These are phyloP conservation scores for Hirsutella minnesotensis DNA, from an alignment of 2,329 filamentous ascomycete species.

Conservation along the genomic window DNA sequence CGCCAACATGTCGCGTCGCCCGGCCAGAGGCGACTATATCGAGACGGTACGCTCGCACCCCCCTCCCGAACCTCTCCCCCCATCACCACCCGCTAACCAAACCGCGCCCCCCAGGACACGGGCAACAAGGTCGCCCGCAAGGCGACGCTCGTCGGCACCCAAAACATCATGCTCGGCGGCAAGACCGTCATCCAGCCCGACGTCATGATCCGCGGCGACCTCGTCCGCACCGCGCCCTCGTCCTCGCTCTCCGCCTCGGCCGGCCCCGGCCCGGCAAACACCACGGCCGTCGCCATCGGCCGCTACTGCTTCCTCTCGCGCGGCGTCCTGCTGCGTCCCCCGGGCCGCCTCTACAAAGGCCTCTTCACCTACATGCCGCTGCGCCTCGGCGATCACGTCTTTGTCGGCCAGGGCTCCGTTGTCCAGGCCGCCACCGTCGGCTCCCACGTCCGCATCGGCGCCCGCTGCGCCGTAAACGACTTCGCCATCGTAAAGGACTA, in stretches of 20 bases:
- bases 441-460: conserved; percentile 76
- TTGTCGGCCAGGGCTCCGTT: conserved; percentile 63
- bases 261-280: conserved; percentile 27
- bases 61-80: not conserved
- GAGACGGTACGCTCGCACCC: conserved; percentile 55
- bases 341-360: conserved; percentile 71
- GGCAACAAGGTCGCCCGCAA: conserved; percentile 97
- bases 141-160: conserved; percentile 82
- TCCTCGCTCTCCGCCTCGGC: conserved; percentile 24
- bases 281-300: conserved; percentile 72
- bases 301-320: conserved; percentile 82
- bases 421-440: conserved; percentile 77
- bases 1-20: conserved; percentile 58
- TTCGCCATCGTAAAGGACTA: conserved; percentile 92
- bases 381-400: conserved; percentile 90
- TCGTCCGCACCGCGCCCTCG: conserved; percentile 47
- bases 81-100: conserved; percentile 2
- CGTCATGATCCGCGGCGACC: conserved; percentile 85
- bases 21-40: conserved; percentile 84
- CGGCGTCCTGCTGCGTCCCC: conserved; percentile 68
- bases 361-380: conserved; percentile 74
- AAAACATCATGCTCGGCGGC: conserved; percentile 94
- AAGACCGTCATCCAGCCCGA: conserved; percentile 94
- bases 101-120: conserved; percentile 61
- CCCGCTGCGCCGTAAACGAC: conserved; percentile 64